Evolutionary conservation across 495 filamentous ascomycete genomes (phyloP), one percentile per base, ranked within the genome.

Genomic region (Hypoxylon crocopeplum): DNA sequence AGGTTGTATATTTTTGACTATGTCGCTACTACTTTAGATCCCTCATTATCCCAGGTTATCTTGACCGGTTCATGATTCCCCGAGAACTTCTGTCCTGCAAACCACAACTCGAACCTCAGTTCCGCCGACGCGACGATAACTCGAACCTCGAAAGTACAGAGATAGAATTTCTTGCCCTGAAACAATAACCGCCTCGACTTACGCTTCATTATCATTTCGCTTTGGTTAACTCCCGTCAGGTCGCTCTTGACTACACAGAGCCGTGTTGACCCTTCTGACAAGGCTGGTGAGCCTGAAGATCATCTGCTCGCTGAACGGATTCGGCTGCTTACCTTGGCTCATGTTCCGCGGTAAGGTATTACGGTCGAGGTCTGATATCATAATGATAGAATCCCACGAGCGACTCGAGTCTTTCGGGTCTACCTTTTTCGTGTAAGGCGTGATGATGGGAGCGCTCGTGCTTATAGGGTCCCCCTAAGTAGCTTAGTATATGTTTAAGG

Each of bases 81-180:
- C 44, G 77, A 64, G 36, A 81, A 77, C 50, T 67, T 74, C 25
- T 72, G 71, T 2, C 80, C 76, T 17, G 72, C 76, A 33, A 78
- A 79, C 78, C 80, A 82, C 4, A 84, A 39, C 66, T 84, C 77
- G 33, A 86, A 86, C 5, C 76, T 69, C 13, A 85, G 64, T 51
- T 85, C 82, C 1, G 82, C 83, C 4, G 82, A 69, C 5, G 80
- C 82, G 27, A 84, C 74, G 1, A 83, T 74, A 2, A 80, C 77
- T n/a, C 69, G 69, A 5, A 86, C 71, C 22, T 81, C 76, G 40
- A 83, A 85, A 3, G 55, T 70, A 11, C 76, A 77, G n/a, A 79
- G 63, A 60, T 79, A 77, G 39, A 78, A 83, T 21, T 51, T 67
- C 20, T 78, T 68, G 3, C 79, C 76, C 4, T 63, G 52, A 30